A percentile compares a stretch with the other conserved stretches of the same genome.
Conservation (phyloP, 371 early-diverging fungal species). For the Catenaria anguillulae region DNA sequence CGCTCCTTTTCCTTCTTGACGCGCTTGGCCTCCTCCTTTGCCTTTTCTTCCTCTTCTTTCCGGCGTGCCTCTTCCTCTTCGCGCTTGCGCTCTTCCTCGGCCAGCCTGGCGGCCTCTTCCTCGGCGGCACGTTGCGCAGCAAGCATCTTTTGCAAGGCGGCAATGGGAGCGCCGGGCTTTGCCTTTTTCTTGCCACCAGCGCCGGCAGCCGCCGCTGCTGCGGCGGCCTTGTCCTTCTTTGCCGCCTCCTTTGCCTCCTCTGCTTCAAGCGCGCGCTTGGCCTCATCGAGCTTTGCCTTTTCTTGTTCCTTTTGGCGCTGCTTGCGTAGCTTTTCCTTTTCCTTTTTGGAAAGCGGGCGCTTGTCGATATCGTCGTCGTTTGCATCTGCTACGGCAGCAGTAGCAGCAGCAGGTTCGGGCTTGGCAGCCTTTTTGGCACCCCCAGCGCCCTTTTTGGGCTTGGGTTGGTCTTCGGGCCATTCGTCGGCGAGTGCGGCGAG, state of each 20-base stretch:
- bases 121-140: slow-evolving; percentile 44
- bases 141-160: slow-evolving; percentile 49
- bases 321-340: slow-evolving; percentile 37
- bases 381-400: slow-evolving; percentile 9
- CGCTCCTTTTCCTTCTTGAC: slow-evolving; percentile 57
- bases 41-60: slow-evolving; percentile 29
- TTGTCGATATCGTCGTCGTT: slow-evolving; percentile 10
- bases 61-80: slow-evolving; percentile 41
- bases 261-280: slow-evolving; percentile 6
- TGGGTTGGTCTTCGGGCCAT: background rate
- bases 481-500: background rate
- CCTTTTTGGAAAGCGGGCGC: slow-evolving; percentile 23
- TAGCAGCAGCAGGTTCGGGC: slow-evolving; percentile 6
- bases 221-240: background rate
- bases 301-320: slow-evolving; percentile 24
- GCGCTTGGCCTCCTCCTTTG: slow-evolving; percentile 43
- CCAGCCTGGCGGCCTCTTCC: slow-evolving; percentile 30
- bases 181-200: slow-evolving; percentile 16
- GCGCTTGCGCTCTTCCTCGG: slow-evolving; percentile 39
- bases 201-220: slow-evolving; percentile 10
- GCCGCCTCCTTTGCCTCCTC: slow-evolving; percentile 12
- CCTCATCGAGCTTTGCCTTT: slow-evolving; percentile 15
- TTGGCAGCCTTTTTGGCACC: slow-evolving; percentile 8
- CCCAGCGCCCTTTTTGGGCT: slow-evolving; percentile 24
- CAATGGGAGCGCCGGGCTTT: slow-evolving; percentile 19